Evolutionary conservation across 129 eudicot genomes (phyloP), one percentile per base, ranked within the genome.

Genomic region (Lactuca sativa): DNA sequence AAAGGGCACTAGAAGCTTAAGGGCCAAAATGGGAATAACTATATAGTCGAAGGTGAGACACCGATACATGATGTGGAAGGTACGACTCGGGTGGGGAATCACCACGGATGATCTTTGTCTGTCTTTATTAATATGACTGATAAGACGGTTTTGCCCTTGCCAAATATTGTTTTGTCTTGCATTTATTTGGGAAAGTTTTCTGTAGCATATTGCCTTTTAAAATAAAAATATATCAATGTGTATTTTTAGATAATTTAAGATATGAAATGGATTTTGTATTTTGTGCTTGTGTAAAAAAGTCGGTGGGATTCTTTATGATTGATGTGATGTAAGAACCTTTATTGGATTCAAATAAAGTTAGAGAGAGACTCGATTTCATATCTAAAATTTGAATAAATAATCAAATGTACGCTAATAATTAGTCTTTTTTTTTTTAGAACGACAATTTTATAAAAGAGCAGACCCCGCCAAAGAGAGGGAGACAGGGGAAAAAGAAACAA

Each of bases 261-360:
- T 76, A 76, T 76, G 40, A 52, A 25, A 7, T 51, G 25, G 75
- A 68, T 69, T 76, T 69, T 61, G 57, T 31, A 69, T 69, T 68
- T 0, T 25, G 30, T 69, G 80, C 68, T 31, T 52, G 64, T 30
- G 51, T 43, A 70, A 43, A 3, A 74, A 68, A 47, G 64, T 76
- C 62, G 58, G 81, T 76, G 33, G 70, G 62, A 51, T 74, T 76
- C 65, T 60, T 44, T 34, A 60, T 62, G 36, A 61, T 40, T 16
- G 65, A 61, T 67, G 80, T 67, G 74, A 76, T 67, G 59, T 67
- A 49, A 10, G 18, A 69, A 17, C 18, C 51, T 68, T 54, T 56
- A 36, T 36, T 36, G 38, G 6, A 36, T 3, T 36, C 38, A 36
- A 36, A 36, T 36, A 36, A 36, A 4, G 5, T 36, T 25, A 25